Evolutionary conservation across 2,329 filamentous ascomycete genomes (phyloP).

Genomic region (Exophiala alcalophila): DNA sequence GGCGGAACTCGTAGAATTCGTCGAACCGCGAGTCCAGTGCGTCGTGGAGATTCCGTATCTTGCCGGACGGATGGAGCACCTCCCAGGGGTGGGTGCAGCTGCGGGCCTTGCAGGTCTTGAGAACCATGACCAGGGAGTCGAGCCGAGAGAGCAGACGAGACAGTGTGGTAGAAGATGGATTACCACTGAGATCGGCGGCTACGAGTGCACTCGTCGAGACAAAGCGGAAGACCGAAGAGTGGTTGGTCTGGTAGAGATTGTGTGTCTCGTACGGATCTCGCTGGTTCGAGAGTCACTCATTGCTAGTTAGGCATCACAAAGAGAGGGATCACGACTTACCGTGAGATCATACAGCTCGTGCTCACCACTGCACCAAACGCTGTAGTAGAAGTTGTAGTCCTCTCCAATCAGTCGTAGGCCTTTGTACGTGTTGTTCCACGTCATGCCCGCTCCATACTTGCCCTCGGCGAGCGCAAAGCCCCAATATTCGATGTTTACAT

Average conservation of each 20-base stretch:
- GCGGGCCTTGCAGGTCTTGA: slow-evolving; percentile 40
- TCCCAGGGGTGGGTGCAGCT: slow-evolving; percentile 40
- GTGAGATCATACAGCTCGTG: slow-evolving; percentile 42
- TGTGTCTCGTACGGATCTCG: slow-evolving; percentile 38
- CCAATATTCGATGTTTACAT: slow-evolving; percentile 60
- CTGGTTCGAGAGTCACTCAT: slow-evolving; percentile 26
- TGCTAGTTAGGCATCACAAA: not conserved
- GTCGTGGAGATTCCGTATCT: slow-evolving; percentile 34
- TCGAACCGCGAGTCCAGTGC: slow-evolving; percentile 36
- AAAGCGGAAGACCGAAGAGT: slow-evolving; percentile 6
- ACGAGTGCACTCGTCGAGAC: not conserved
- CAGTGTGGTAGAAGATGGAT: slow-evolving; percentile 24
- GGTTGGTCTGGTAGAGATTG: slow-evolving; percentile 31
- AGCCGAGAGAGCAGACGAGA: slow-evolving; percentile 32
- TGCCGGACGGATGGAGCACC: slow-evolving; percentile 35
- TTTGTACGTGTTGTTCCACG: slow-evolving; percentile 38
- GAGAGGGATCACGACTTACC: slow-evolving; percentile 24
- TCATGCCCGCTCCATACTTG: slow-evolving; percentile 25
- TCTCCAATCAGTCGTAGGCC: slow-evolving; percentile 38
- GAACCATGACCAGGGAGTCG: slow-evolving; percentile 38
- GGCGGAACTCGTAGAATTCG: slow-evolving; percentile 35
- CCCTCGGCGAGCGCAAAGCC: slow-evolving; percentile 40
- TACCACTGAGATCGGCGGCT: no score
- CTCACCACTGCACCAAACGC: slow-evolving; percentile 42
- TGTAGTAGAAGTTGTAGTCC: slow-evolving; percentile 41